Conservation (phyloP, 2,329 filamentous ascomycete species). For the Phyllosticta paracitricarpa region DNA sequence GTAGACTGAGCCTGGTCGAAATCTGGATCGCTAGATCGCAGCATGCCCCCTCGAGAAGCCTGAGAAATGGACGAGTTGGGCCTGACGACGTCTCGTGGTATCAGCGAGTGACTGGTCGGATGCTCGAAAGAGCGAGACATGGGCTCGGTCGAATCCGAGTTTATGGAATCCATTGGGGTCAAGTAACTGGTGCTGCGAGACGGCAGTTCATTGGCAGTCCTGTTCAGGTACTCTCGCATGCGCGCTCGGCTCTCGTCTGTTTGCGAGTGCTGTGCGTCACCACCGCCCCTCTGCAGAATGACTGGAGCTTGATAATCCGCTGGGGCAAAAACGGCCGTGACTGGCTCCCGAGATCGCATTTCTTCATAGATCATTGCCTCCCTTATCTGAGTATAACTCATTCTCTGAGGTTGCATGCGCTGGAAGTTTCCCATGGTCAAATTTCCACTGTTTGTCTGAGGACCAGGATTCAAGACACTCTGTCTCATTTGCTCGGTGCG, state of each 20-base stretch:
- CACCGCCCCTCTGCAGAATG: background rate
- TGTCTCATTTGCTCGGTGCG: conserved; percentile 7
- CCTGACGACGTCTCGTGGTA: background rate
- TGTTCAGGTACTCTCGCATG: conserved; percentile 8
- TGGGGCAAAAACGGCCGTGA: background rate
- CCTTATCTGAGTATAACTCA: background rate
- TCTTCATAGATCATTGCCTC: background rate
- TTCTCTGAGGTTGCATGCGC: background rate
- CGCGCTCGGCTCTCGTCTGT: conserved; percentile 4
- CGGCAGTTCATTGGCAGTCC: background rate
- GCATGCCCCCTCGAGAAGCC: background rate
- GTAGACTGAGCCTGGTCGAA: background rate
- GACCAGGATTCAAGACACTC: background rate
- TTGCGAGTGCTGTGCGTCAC: background rate
- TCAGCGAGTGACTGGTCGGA: background rate
- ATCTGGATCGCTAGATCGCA: conserved; percentile 6
- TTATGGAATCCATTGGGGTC: background rate
- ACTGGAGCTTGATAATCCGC: background rate
- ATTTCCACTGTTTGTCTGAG: background rate
- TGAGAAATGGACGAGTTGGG: conserved; percentile 1
- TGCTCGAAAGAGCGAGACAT: background rate
- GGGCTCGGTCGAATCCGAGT: background rate
- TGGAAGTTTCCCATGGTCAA: background rate
- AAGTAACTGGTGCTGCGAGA: background rate
- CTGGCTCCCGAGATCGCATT: background rate